phyloP scores from a whole-genome alignment of 345 rosid species.

The Anacardium occidentale region DNA sequence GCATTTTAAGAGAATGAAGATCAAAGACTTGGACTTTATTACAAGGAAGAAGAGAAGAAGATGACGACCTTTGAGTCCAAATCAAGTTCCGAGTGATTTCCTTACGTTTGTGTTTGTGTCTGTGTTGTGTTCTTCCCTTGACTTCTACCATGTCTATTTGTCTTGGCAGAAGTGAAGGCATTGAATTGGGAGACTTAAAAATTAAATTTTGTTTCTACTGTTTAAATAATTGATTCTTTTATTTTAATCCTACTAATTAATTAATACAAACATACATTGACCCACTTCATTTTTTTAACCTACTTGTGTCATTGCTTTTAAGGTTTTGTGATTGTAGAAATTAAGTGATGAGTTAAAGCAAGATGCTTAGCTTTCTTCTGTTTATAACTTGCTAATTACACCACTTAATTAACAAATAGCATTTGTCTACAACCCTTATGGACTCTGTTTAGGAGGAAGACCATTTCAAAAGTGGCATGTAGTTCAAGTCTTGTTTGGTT shows the following conservation, averaged over 20 bases:
- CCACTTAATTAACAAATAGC: too few relatives aligned
- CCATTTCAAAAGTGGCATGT: too few relatives aligned
- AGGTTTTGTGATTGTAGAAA: too few relatives aligned
- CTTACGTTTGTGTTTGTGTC: neutral
- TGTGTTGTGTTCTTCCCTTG: neutral
- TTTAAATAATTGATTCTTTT: too few relatives aligned
- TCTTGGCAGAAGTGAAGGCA: neutral
- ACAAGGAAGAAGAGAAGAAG: conserved; percentile 25
- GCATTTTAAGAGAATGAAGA: neutral
- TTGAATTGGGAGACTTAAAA: neutral
- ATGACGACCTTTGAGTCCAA: conserved; percentile 26
- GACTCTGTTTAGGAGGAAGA: too few relatives aligned
- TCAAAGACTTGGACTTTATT: conserved; percentile 3
- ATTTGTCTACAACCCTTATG: too few relatives aligned
- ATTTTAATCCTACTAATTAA: too few relatives aligned
- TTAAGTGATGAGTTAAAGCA: neutral
- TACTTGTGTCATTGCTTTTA: too few relatives aligned
- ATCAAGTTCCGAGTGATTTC: neutral
- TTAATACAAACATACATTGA: too few relatives aligned
- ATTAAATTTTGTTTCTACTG: neutral
- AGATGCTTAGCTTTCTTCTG: neutral
- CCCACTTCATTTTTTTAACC: neutral
- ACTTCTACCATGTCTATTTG: neutral
- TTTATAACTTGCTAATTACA: too few relatives aligned
- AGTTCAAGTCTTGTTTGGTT: too few relatives aligned